Conservation (phyloP, 805 yeast species). For the Torulaspora franciscae region DNA sequence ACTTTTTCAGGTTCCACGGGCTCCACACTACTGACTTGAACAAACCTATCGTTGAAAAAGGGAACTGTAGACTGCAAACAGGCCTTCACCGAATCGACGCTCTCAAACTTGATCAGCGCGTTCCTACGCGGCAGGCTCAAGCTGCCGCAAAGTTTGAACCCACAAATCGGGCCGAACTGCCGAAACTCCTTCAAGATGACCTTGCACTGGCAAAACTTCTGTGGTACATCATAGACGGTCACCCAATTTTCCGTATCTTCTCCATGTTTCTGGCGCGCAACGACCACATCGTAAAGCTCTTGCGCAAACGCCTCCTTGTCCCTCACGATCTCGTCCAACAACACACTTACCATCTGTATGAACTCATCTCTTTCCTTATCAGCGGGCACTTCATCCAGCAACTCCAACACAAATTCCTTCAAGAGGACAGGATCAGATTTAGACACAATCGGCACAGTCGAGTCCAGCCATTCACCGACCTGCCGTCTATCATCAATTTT, state of each 20-base stretch:
- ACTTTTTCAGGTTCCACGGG: conserved; percentile 1
- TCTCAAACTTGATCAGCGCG: conserved; percentile 8
- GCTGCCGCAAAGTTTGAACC: conserved; percentile 5
- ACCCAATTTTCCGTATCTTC: conserved; percentile 3
- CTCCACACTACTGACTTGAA: conserved; percentile 7
- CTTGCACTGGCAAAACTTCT: background rate
- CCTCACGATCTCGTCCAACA: conserved; percentile 4
- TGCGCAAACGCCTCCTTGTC: conserved; percentile 1
- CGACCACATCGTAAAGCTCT: conserved; percentile 1
- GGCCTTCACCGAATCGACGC: conserved; percentile 8
- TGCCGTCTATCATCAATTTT: background rate
- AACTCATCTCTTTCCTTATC: conserved; percentile 1
- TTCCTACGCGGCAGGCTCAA: conserved; percentile 2
- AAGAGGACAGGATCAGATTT: conserved; percentile 1
- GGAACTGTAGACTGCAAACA: conserved; percentile 11
- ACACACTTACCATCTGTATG: background rate
- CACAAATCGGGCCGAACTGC: conserved; percentile 10
- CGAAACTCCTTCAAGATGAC: conserved; percentile 6
- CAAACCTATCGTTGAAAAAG: conserved; percentile 16
- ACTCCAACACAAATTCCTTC: conserved; percentile 7
- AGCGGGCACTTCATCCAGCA: background rate
- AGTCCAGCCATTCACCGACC: conserved; percentile 3
- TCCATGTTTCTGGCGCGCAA: background rate
- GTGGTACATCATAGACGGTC: conserved; percentile 2
- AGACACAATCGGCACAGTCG: conserved; percentile 1